Evolutionary conservation across 257 asterid species (phyloP).

Genomic region (Nicotiana undulata): DNA sequence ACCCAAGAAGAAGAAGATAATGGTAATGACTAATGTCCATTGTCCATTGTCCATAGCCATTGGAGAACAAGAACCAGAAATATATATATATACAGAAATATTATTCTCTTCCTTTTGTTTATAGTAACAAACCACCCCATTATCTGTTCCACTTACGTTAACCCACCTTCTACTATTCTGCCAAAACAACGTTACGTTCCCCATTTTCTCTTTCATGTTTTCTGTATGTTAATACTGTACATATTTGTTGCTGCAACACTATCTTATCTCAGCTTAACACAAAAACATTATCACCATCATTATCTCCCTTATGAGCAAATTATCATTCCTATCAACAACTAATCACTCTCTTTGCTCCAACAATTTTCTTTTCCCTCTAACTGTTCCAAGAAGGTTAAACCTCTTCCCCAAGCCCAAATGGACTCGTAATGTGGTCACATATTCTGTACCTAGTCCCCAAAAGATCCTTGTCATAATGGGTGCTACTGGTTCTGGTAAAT

Average conservation of each 20-base stretch:
- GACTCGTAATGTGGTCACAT: not conserved
- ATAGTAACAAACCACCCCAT: not conserved
- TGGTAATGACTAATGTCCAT: not conserved
- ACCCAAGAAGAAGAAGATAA: not conserved
- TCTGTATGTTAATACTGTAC: not conserved
- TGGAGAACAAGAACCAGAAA: not conserved
- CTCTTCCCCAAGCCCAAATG: not conserved
- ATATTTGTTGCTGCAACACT: not conserved
- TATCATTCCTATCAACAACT: conserved; percentile 13
- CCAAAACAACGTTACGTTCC: not conserved
- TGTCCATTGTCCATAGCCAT: not conserved
- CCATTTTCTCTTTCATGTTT: not conserved
- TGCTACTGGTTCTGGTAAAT: conserved; percentile 86
- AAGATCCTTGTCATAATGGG: conserved; percentile 70
- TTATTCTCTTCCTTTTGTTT: not conserved
- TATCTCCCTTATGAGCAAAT: conserved; percentile 39
- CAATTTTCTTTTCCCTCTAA: not conserved
- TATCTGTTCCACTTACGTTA: not conserved
- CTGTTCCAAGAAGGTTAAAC: not conserved
- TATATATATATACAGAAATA: not conserved
- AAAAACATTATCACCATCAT: not conserved
- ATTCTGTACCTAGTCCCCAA: not conserved
- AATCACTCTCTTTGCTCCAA: not conserved
- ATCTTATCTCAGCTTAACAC: not conserved
- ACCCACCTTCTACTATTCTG: not conserved